Evolutionary conservation across 306 rosid genomes (phyloP), one percentile per base, ranked within the genome.

Genomic region (Adenanthera pavonina): DNA sequence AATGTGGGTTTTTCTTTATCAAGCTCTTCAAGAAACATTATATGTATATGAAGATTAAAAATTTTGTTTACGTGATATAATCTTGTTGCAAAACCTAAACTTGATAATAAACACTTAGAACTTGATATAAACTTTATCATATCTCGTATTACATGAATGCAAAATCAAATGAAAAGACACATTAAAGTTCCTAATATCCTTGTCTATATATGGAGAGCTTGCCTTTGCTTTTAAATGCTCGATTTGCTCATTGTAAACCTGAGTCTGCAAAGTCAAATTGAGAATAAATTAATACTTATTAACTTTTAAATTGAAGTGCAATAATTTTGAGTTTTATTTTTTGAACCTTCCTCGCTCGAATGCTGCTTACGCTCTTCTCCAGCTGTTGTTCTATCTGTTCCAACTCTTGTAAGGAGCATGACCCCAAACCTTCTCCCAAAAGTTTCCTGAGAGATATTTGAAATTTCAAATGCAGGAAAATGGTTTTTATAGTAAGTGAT

Each of bases 301-400:
- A 69, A 13, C 47, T 36, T 36, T 9, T 30, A 65, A 65, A 36
- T 65, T 36, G 36, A 65, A 16, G 48, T 5, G 36, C 19, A 9
- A 46, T 10, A 49, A 40, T 7, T 36, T 6, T 7, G 5, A 67
- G 62, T 65, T 54, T 25, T 70, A 34, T 76, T 20, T 49, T 36
- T 6, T 80, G n/a, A 80, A 69, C 99, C 99, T 93, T 95, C 84
- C 89, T 92, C 19, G 92, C 89, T 70, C 99, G 84, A 77, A 95
- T 72, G 65, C 12, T 87, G 87, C 35, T 71, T 19, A 91, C 92
- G 51, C 99, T 93, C 83, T 46, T 89, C 90, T 93, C 97, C 82
- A 95, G 81, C 75, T 90, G 97, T 43, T 86, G 86, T 80, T 95
- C 99, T 6, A 95, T 73, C 77, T 93, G 85, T 53, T 88, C 92